Evolutionary conservation across 2,329 filamentous ascomycete species (phyloP).

Genomic region (Ophioceras dolichostomum): DNA sequence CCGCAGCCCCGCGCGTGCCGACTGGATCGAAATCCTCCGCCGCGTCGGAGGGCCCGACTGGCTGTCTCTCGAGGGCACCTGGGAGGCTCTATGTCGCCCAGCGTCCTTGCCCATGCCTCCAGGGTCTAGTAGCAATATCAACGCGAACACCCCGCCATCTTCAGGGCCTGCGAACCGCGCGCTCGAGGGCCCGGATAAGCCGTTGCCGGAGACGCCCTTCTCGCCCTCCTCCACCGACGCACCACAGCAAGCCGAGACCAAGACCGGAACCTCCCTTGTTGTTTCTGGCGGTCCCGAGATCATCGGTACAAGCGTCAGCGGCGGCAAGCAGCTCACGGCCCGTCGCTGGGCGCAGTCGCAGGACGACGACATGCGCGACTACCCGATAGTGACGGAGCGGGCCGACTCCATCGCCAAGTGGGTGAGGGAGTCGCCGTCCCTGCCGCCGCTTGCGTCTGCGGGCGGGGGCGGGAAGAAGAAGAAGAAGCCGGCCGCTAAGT

Average conservation of each 20-base stretch:
- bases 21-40: conserved; percentile 69
- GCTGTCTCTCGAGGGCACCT: conserved; percentile 19
- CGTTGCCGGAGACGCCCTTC: neutral
- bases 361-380: conserved; percentile 54
- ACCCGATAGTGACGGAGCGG: conserved; percentile 56
- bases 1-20: conserved; percentile 57
- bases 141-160: no score
- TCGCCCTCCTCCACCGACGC: no score
- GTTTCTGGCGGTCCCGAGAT: no score
- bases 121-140: neutral
- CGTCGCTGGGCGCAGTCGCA: conserved; percentile 23
- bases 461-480: conserved; percentile 20
- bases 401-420: conserved; percentile 58
- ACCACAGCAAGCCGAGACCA: neutral
- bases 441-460: conserved; percentile 6
- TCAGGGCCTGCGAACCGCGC: neutral
- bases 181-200: neutral
- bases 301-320: neutral
- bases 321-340: neutral
- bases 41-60: conserved; percentile 25
- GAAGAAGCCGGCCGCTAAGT: conserved; percentile 17
- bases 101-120: neutral
- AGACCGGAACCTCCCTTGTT: no score
- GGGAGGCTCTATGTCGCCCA: conserved; percentile 58
- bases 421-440: conserved; percentile 46